Base-by-base conservation (phyloP, 2,329 filamentous ascomycete species). In the Penicillium brevicompactum region DNA sequence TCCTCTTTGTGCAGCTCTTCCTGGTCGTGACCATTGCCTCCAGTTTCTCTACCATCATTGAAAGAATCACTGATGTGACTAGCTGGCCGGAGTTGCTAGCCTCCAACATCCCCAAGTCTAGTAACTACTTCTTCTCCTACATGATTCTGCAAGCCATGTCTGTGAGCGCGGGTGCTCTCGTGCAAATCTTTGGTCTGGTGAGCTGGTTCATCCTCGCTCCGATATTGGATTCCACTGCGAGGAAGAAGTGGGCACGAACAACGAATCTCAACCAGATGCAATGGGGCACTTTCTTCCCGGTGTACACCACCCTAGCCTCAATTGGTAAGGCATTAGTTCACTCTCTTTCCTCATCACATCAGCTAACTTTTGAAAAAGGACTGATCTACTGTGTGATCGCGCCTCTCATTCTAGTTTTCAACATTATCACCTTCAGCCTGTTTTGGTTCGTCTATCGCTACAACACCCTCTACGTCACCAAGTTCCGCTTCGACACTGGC, bases 51-150 rank as follows among this genome's bases (percentile, higher is more conserved):
- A 83, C 85, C 0, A 79, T 86, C 48, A 76, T 93, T 42, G 77
- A 84, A 16, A 78, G 84, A n/a, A 71, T 94, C 10, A 78, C 88
- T 3, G 73, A 84, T 34, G 81, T 90, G 44, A 86, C 91, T n/a
- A 82, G 81, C 37, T 84, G 95, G 54, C 85, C 94, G 0, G 73
- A 84, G 16, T 80, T 89, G 0, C 78, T 99, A 27, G 93, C 93
- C 0, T 72, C 80, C 10, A 94, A 92, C 57, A 78, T 99, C 5
- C 94, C 94, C 2, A 89, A 86, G 63, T 88, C 92, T 0, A 89
- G 91, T 64, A 96, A 97, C 70, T 99, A 97, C 74, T 99, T 97
- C 79, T 97, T 97, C 80, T 93, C 91, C 1, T 99, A 99, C 82
- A 92, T 99, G 87, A 88, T 97, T 70, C 86, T 99, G 9, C 94